These are phyloP conservation scores for Xylaria scruposa DNA, from an alignment of 495 filamentous ascomycete species.

Conservation along the genomic window DNA sequence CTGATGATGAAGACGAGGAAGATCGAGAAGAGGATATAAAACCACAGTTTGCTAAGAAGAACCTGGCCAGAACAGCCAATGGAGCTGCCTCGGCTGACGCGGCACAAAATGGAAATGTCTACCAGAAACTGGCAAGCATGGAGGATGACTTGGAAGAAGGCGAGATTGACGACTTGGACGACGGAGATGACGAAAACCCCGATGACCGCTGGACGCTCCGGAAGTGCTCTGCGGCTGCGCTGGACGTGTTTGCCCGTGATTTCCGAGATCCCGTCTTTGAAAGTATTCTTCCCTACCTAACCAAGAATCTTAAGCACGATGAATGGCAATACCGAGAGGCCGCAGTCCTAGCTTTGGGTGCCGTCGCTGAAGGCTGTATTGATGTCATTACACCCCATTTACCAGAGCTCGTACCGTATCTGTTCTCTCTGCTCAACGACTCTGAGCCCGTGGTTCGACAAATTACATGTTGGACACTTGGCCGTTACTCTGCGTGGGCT, in stretches of 20 bases:
- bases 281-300: conserved; percentile 89
- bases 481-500: conserved; percentile 93
- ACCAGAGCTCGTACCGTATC: conserved; percentile 86
- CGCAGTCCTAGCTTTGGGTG: conserved; percentile 91
- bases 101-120: conserved; percentile 56
- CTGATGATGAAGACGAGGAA: conserved; percentile 90
- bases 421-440: conserved; percentile 87
- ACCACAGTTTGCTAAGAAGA: conserved; percentile 85
- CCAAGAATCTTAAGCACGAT: conserved; percentile 82
- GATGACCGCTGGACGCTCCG: conserved; percentile 96
- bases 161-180: conserved; percentile 83
- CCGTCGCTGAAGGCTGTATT: conserved; percentile 95
- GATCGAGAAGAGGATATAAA: conserved; percentile 92
- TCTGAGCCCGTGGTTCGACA: conserved; percentile 90
- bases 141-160: conserved; percentile 88
- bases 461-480: conserved; percentile 98
- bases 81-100: conserved; percentile 54
- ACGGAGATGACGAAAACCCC: conserved; percentile 75
- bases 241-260: conserved; percentile 91
- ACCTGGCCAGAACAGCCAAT: conserved; percentile 55
- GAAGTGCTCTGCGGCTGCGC: conserved; percentile 95
- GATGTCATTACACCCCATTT: conserved; percentile 88
- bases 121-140: conserved; percentile 57
- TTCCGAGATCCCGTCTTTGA: conserved; percentile 90
- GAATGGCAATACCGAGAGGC: conserved; percentile 96